phyloP scores from a whole-genome alignment of 306 rosid genomes.

The Rosa chinensis region DNA sequence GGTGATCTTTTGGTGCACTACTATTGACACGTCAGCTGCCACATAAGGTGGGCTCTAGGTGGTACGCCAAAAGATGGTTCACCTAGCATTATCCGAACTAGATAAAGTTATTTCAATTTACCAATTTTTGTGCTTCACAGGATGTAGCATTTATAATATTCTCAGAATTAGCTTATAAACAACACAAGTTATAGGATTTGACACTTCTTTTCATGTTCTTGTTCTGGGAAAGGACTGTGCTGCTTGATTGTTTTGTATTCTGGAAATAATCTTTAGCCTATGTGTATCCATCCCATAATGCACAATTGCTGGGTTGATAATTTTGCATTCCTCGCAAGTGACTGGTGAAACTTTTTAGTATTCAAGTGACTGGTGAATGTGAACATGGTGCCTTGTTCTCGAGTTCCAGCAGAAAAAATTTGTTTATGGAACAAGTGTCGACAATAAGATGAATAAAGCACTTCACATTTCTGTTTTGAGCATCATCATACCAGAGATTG shows the following conservation, averaged over 20 bases:
- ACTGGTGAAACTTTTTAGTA: background rate
- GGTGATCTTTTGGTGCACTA: background rate
- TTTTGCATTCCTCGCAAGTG: background rate
- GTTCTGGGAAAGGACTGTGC: background rate
- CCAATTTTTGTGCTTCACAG: background rate
- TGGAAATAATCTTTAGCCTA: background rate
- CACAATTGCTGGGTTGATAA: background rate
- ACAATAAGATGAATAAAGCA: background rate
- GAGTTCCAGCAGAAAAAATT: background rate
- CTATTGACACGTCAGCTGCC: background rate
- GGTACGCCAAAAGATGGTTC: background rate
- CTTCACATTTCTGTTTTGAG: background rate
- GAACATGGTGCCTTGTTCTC: background rate
- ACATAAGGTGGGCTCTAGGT: background rate
- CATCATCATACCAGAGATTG: background rate
- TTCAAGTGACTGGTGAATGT: background rate
- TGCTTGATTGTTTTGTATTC: background rate
- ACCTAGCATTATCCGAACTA: background rate
- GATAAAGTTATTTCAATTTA: background rate
- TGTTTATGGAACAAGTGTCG: background rate
- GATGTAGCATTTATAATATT: background rate
- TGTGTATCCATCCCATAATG: too few relatives aligned
- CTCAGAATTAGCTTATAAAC: background rate
- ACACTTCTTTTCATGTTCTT: background rate
- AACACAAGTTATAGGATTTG: background rate